A percentile compares a stretch with the other conserved stretches of the same genome.
These are phyloP conservation scores for Micractinium sp. DNA, from an alignment of 139 green algal genomes.

Conservation along the genomic window DNA sequence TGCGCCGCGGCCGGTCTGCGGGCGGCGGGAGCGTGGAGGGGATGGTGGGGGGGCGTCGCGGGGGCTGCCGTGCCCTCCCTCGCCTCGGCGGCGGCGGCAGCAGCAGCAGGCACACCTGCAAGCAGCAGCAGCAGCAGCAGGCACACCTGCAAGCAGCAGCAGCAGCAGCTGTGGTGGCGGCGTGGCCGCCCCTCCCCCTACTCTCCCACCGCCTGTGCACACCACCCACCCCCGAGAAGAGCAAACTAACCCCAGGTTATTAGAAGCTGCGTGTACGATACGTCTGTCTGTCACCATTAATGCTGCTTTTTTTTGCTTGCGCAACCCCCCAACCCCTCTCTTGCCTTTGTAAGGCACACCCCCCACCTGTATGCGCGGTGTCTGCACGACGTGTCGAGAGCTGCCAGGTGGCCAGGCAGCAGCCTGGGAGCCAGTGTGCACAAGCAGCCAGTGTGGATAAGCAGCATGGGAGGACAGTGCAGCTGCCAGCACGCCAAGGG, in stretches of 20 bases:
- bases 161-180: not conserved
- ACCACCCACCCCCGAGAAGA: conserved; percentile 26
- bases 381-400: not conserved
- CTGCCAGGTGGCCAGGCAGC: not conserved
- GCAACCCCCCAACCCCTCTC: not conserved
- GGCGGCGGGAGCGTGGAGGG: not conserved
- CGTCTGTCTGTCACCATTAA: conserved; percentile 11
- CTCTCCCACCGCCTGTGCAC: not conserved
- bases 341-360: conserved; percentile 6
- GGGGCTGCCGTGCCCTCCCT: not conserved
- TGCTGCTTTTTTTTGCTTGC: conserved; percentile 7
- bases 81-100: not conserved
- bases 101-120: no score
- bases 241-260: conserved; percentile 5
- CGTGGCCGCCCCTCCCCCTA: not conserved
- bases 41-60: not conserved
- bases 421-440: no score
- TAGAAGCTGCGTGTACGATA: conserved; percentile 36
- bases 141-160: not conserved
- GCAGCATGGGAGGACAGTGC: no score
- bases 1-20: not conserved
- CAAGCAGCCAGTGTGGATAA: no score
- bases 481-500: no score
- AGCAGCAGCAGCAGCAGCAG: not conserved
- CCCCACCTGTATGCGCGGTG: not conserved